Conservation (phyloP, 345 rosid species). For the Viola odorata region DNA sequence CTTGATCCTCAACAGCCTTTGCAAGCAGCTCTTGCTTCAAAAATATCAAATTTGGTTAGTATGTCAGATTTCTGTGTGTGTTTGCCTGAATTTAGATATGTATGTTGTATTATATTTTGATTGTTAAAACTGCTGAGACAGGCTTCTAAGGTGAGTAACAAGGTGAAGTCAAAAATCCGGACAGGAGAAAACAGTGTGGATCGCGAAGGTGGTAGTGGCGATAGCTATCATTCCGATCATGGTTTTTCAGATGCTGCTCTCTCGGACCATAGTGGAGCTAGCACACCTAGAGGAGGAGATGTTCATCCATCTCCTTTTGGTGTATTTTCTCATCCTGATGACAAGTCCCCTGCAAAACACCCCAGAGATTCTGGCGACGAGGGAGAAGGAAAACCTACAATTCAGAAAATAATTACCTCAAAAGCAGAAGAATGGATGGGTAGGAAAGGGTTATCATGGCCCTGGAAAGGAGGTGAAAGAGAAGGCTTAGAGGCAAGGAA, state of each 20-base stretch:
- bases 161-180: constrained; percentile 73
- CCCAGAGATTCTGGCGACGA: constrained; percentile 65
- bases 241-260: constrained; percentile 46
- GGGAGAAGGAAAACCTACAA: constrained; percentile 62
- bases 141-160: constrained; percentile 83
- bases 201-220: constrained; percentile 76
- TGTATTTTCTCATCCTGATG: constrained; percentile 47
- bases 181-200: constrained; percentile 42
- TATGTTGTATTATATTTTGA: constrained; percentile 14
- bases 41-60: constrained; percentile 86
- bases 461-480: constrained; percentile 85
- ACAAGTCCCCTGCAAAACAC: constrained; percentile 39
- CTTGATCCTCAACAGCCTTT: constrained; percentile 88
- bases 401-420: constrained; percentile 62
- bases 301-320: constrained; percentile 51
- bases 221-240: constrained; percentile 63
- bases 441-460: constrained; percentile 86
- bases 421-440: constrained; percentile 88
- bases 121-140: constrained; percentile 30
- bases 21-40: constrained; percentile 83
- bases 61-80: constrained; percentile 8
- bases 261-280: constrained; percentile 73
- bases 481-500: constrained; percentile 55
- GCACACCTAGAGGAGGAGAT: constrained; percentile 92
- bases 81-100: not conserved